phyloP scores from a whole-genome alignment of 306 rosid genomes.

The Datisca glomerata region DNA sequence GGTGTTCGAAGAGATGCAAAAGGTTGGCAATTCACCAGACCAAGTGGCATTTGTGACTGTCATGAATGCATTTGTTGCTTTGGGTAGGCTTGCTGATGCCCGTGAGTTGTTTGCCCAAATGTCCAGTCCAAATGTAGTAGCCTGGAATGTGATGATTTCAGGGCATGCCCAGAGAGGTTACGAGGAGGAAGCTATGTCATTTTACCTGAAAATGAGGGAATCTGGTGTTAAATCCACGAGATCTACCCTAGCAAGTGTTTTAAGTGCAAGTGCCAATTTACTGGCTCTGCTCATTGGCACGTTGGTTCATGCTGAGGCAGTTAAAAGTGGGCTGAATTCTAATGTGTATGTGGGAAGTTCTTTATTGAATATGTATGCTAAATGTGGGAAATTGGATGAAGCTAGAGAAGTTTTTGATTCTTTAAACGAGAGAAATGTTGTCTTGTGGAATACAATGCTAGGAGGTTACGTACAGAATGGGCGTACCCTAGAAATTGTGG shows the following conservation, averaged over 20 bases:
- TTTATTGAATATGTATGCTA: constrained; percentile 77
- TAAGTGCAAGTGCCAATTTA: constrained; percentile 50
- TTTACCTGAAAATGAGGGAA: constrained; percentile 42
- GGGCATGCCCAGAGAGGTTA: constrained; percentile 57
- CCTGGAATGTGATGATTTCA: constrained; percentile 84
- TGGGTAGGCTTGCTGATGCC: constrained; percentile 34
- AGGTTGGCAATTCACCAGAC: constrained; percentile 32
- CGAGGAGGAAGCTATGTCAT: constrained; percentile 31
- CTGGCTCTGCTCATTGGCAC: constrained; percentile 35
- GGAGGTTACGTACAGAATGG: constrained; percentile 57
- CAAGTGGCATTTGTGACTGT: constrained; percentile 48
- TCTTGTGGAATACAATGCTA: constrained; percentile 79
- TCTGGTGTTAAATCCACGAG: constrained; percentile 46
- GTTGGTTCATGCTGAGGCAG: constrained; percentile 55
- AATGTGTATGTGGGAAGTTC: constrained; percentile 83
- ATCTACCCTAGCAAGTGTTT: constrained; percentile 79
- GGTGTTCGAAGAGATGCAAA: constrained; percentile 42
- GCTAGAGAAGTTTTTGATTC: constrained; percentile 42
- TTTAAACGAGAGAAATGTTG: constrained; percentile 36
- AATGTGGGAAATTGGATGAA: constrained; percentile 36
- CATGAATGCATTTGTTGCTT: constrained; percentile 36
- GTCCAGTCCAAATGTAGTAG: constrained; percentile 48
- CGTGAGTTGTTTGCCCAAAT: constrained; percentile 38
- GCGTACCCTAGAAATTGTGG: constrained; percentile 33
- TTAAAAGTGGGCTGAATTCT: constrained; percentile 53